These are phyloP conservation scores for Beta macrorhiza DNA, from an alignment of 179 eudicot genomes.

Conservation along the genomic window DNA sequence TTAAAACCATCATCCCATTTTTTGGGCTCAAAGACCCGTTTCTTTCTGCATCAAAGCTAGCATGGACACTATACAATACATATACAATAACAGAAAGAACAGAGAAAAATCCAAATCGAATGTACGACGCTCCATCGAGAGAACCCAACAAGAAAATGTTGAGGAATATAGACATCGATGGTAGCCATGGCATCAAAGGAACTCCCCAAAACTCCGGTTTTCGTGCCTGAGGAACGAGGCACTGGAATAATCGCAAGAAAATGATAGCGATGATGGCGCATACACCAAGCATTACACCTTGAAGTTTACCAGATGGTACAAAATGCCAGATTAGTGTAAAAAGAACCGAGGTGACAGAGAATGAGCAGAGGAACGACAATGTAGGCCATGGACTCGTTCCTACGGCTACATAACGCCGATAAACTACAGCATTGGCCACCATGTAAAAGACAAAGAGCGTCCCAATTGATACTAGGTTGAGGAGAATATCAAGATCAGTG, in stretches of 20 bases:
- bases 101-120: constrained; percentile 70
- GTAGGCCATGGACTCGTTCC: constrained; percentile 84
- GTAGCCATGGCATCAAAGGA: constrained; percentile 90
- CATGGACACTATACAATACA: constrained; percentile 81
- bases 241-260: constrained; percentile 48
- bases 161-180: constrained; percentile 66
- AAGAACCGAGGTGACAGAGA: constrained; percentile 53
- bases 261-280: constrained; percentile 37
- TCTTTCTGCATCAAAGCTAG: constrained; percentile 87
- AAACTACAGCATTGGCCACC: constrained; percentile 88
- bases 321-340: constrained; percentile 69
- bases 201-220: constrained; percentile 93
- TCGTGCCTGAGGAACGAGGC: constrained; percentile 60
- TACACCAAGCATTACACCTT: constrained; percentile 48
- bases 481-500: constrained; percentile 72
- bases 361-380: constrained; percentile 56
- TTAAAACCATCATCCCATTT: constrained; percentile 19
- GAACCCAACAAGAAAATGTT: constrained; percentile 74
- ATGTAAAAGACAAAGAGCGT: constrained; percentile 91
- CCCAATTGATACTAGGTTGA: constrained; percentile 84
- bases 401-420: constrained; percentile 59
- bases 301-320: constrained; percentile 59
- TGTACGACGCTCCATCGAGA: constrained; percentile 63
- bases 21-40: constrained; percentile 48
- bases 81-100: constrained; percentile 50